Evolutionary conservation across 495 filamentous ascomycete species (phyloP).

Genomic region (Cenococcum geophilum): DNA sequence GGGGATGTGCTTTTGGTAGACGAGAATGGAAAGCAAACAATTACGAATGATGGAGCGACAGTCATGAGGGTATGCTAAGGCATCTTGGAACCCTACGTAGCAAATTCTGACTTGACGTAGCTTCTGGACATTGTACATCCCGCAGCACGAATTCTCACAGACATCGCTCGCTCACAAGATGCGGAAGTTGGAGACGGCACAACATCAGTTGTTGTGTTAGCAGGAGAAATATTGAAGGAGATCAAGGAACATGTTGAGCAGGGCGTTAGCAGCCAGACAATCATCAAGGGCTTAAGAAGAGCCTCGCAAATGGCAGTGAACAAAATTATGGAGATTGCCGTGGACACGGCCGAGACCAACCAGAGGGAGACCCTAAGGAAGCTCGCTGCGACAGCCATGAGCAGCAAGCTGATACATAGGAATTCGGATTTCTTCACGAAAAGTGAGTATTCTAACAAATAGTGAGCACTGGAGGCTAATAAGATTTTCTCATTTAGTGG

Average conservation of each 20-base stretch:
- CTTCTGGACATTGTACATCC: conserved; percentile 98
- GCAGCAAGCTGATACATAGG: conserved; percentile 96
- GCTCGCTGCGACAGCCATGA: conserved; percentile 96
- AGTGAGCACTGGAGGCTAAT: not conserved
- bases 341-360: conserved; percentile 78
- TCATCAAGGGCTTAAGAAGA: conserved; percentile 91
- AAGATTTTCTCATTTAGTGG: conserved; percentile 51
- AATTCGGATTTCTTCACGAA: conserved; percentile 97
- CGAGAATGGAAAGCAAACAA: conserved; percentile 89
- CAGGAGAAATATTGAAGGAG: conserved; percentile 95
- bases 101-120: conserved; percentile 42
- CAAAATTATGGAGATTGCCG: conserved; percentile 95
- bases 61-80: conserved; percentile 80
- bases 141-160: conserved; percentile 93
- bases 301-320: conserved; percentile 90
- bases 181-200: conserved; percentile 98
- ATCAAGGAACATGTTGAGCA: conserved; percentile 91
- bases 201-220: conserved; percentile 91
- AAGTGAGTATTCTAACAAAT: conserved; percentile 52
- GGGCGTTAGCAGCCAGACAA: conserved; percentile 93
- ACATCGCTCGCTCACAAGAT: conserved; percentile 97
- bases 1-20: conserved; percentile 95
- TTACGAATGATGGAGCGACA: conserved; percentile 97
- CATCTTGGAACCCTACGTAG: not conserved
- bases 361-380: conserved; percentile 84